Base-by-base conservation (phyloP, 148 eudicot genomes). In the Rhododendron molle region DNA sequence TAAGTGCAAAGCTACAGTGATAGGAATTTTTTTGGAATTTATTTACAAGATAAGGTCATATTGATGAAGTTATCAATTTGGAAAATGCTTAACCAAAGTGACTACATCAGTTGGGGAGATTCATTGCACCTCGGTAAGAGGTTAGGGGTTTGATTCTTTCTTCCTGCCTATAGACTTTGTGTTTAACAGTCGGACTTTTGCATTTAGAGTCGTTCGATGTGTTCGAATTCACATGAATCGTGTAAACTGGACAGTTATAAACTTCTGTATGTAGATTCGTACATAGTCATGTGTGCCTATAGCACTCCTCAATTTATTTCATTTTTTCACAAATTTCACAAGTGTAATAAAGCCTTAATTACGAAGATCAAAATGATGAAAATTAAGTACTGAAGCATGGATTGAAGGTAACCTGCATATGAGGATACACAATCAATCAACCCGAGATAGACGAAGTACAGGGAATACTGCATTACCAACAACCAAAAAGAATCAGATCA, bases 381-480 rank as follows among this genome's bases (percentile, higher is more conserved):
- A 26, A 67, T 67, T 67, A 4, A 26, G 8, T 34, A 36, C 47
- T 20, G 6, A 28, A 14, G 78, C 46, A 82, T 2, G 4, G 52
- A 80, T 58, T 34, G 73, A 56, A 67, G 79, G 78, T 91, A 85
- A 95, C 99, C 99, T 76, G 98, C 95, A 73, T 97, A 97, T 3
- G 99, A 95, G 2, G 98, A 95, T 69, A 91, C 87, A 60, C 98
- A 97, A 8, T 94, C 99, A 58, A 94, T 88, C 92, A 97, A 90
- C 49, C 99, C 99, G 85, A 97, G 98, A 83, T 95, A 97, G 72
- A 97, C 95, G 83, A 97, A 97, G 86, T 95, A 95, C 88, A 97
- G 85, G 56, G 98, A 94, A 87, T 97, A 97, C 99, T 95, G 98
- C 95, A 88, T 38, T 78, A 83, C 30, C 40, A 76, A 62, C 0